Conservation (phyloP, 1,284 basidiomycete genomes). For the Exobasidium cylindrosporum region DNA sequence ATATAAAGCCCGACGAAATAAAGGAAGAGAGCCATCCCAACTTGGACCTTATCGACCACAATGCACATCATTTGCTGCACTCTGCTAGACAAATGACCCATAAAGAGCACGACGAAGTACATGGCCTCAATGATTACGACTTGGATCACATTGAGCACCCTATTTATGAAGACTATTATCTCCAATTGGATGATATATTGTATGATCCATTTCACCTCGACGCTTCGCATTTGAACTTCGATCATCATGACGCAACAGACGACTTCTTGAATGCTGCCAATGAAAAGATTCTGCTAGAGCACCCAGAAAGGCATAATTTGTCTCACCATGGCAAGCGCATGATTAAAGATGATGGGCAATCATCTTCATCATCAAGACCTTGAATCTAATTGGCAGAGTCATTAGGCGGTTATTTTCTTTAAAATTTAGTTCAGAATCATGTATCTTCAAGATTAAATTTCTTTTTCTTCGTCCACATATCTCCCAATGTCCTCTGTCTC, state of each 20-base stretch:
- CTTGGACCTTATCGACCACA: too few relatives aligned
- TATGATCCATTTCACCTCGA: too few relatives aligned
- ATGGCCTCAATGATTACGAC: too few relatives aligned
- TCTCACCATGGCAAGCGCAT: not conserved
- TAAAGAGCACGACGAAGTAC: too few relatives aligned
- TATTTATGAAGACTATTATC: too few relatives aligned
- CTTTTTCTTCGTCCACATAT: conserved; percentile 3
- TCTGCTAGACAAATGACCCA: too few relatives aligned
- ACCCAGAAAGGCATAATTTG: not conserved
- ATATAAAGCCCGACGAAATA: too few relatives aligned
- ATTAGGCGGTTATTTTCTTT: not conserved
- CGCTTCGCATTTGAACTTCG: not conserved
- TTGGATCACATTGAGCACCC: too few relatives aligned
- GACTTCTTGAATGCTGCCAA: not conserved
- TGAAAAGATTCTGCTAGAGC: not conserved
- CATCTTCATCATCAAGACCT: not conserved
- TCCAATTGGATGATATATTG: too few relatives aligned
- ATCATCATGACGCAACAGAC: not conserved
- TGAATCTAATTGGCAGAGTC: not conserved
- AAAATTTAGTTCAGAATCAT: too few relatives aligned
- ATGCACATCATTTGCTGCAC: too few relatives aligned
- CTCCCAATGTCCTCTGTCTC: not conserved
- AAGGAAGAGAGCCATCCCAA: too few relatives aligned
- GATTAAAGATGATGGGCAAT: not conserved
- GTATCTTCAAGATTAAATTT: not conserved